Percentiles rank a stretch among this genome's conserved stretches.
Evolutionary conservation across 768 basidiomycete species (phyloP).

Genomic region (Imleria badia): DNA sequence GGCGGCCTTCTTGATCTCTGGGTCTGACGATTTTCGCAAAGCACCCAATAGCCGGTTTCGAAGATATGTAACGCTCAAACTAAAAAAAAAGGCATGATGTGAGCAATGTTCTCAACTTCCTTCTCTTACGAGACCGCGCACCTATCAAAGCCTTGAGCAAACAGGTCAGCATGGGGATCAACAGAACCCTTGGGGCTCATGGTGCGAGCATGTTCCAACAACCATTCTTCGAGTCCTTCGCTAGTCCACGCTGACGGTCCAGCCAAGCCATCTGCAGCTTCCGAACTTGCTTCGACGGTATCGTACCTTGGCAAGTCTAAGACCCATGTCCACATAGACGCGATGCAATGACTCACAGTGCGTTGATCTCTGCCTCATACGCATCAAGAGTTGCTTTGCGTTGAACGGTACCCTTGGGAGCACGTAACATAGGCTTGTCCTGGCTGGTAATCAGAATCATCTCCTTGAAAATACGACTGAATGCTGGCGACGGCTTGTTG

Average conservation of each 20-base stretch:
- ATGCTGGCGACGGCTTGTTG: conserved; percentile 40
- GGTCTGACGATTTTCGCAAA: conserved; percentile 32
- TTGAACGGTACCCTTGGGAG: conserved; percentile 46
- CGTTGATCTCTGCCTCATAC: conserved; percentile 48
- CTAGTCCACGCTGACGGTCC: conserved; percentile 28
- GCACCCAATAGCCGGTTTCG: conserved; percentile 24
- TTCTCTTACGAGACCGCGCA: conserved; percentile 2
- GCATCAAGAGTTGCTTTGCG: conserved; percentile 38
- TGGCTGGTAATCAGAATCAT: conserved; percentile 48
- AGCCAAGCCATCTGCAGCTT: conserved; percentile 13
- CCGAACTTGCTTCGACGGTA: conserved; percentile 28
- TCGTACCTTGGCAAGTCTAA: conserved; percentile 26
- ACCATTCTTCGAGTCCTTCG: conserved; percentile 25
- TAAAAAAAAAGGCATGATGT: conserved; percentile 5
- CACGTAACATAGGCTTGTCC: conserved; percentile 43
- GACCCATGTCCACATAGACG: not conserved
- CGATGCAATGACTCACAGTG: conserved; percentile 32
- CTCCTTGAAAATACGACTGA: conserved; percentile 49
- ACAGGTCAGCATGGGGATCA: conserved; percentile 24
- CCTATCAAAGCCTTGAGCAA: conserved; percentile 40
- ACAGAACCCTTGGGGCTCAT: conserved; percentile 7
- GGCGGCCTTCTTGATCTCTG: conserved; percentile 27
- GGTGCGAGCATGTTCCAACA: conserved; percentile 23
- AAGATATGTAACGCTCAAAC: conserved; percentile 33
- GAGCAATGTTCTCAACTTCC: not conserved